A percentile compares a stretch with the other conserved stretches of the same genome.
Evolutionary conservation across 192 early-diverging fungal genomes (phyloP).

Genomic region (Martensiomyces pterosporus): DNA sequence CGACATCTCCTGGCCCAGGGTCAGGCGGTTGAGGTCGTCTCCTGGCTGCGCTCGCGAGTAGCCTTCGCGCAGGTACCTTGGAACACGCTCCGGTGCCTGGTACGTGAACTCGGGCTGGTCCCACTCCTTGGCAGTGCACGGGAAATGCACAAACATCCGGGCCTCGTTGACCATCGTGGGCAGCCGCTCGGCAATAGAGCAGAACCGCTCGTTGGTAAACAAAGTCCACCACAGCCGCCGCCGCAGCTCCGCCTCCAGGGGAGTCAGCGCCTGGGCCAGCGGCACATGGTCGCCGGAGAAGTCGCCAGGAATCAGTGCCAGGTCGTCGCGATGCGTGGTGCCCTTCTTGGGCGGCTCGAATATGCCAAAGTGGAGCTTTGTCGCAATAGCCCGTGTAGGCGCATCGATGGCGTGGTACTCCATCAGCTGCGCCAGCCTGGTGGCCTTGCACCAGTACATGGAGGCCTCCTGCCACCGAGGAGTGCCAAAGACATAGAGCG

Average conservation of each 20-base stretch:
- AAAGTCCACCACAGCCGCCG: constrained; percentile 48
- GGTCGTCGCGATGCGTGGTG: constrained; percentile 8
- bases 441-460: constrained; percentile 53
- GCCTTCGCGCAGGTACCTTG: constrained; percentile 34
- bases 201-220: constrained; percentile 49
- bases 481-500: constrained; percentile 38
- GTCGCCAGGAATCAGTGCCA: constrained; percentile 38
- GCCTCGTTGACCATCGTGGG: constrained; percentile 47
- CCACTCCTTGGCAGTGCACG: constrained; percentile 40
- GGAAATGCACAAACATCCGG: constrained; percentile 46
- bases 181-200: constrained; percentile 44
- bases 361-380: constrained; percentile 45
- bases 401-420: constrained; percentile 44
- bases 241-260: constrained; percentile 42
- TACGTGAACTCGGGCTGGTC: constrained; percentile 45
- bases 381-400: constrained; percentile 34
- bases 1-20: constrained; percentile 29
- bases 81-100: constrained; percentile 25
- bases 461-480: constrained; percentile 46
- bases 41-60: constrained; percentile 17
- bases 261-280: constrained; percentile 30
- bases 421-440: constrained; percentile 42
- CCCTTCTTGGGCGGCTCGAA: constrained; percentile 35
- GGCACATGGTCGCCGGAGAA: constrained; percentile 37
- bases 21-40: constrained; percentile 11